Base-by-base conservation (phyloP, 202 grass and related monocot species). In the Panicum virgatum region DNA sequence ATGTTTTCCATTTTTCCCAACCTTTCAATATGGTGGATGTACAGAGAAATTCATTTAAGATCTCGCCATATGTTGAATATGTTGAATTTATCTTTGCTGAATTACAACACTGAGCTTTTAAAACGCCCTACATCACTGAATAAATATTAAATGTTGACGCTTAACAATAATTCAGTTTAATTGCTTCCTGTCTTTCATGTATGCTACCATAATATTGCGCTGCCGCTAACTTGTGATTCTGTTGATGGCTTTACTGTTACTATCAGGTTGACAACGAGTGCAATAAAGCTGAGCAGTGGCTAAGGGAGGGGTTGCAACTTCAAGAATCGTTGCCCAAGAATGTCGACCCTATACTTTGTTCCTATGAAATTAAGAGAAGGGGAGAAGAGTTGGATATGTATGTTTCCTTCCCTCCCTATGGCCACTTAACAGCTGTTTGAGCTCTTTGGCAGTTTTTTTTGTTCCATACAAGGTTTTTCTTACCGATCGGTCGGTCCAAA, bases 311-410 rank as follows among this genome's bases (percentile, higher is more conserved):
- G 62, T 82, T 25, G 54, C 85, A 99, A 58, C 83, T 89, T 73
- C 96, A 98, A 51, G 91, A 94, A 62, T 69, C 93, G 18, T 85
- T 99, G 62, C 89, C 91, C 19, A 92, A 91, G 87, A 92, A 92
- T 90, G 87, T 89, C 0, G 89, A 99, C 56, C 93, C 96, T 77
- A 87, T 96, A 64, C 63, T 96, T 80, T 96, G 93, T 89, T 96
- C 91, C 16, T 86, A 83, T 89, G 85, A 99, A 88, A 92, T 99
- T 80, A 89, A 81, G 66, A 89, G 66, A 72, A 84, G 5, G 81
- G 83, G 46, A 62, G 78, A 99, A 82, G 91, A 88, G 19, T 79
- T 99, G 45, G 83, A 96, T 45, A 87, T 89, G 96, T 99, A 92
- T 53, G 78, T 77, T 43, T 46, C 71, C 60, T 79, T 83, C 71